Base-by-base conservation (phyloP, 116 monocot species). In the Trichopus zeylanicus region DNA sequence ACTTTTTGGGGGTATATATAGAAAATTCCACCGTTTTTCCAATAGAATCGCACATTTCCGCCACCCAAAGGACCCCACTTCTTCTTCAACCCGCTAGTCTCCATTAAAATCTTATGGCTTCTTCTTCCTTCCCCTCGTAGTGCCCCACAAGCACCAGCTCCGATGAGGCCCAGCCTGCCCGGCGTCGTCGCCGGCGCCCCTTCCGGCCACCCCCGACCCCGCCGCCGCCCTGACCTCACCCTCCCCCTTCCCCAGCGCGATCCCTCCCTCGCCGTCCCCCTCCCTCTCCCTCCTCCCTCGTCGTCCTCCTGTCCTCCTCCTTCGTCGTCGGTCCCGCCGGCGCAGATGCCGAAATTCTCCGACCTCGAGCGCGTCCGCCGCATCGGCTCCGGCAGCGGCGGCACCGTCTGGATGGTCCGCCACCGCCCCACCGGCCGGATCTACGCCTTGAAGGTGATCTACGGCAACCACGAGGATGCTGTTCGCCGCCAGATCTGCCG, bases 401-500 rank as follows among this genome's bases (percentile, higher is more conserved):
- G 75, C 20, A 75, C 71, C 26, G 75, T 81, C 46, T 81, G 66
- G 63, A 74, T 71, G 68, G 81, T 81, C 46, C 75, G 62, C 25
- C 75, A 81, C 59, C 67, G 67, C 19, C 57, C 57, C 58, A 71
- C 70, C 35, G 54, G 58, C 34, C 51, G 38, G 13, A 13, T 48
- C 29, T 75, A 67, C 48, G 75, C 80, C 11, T 63, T 80, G 29
- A 80, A 80, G 67, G 75, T 68, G 18, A 71, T 80, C 32, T 75
- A 75, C 67, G 80, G 80, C 24, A 70, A 59, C 60, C 75, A 68
- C 59, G 80, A 80, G 28, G 80, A 75, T 59, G 23, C 42, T 24
- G 63, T 80, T 29, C 70, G 71, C 19, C 75, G 75, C 49, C 80
- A 71, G 67, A 81, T 81, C 71, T 65, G 64, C 42, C 70, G 81